Conservation (phyloP, 768 basidiomycete species). For the Myochromella boudieri region DNA sequence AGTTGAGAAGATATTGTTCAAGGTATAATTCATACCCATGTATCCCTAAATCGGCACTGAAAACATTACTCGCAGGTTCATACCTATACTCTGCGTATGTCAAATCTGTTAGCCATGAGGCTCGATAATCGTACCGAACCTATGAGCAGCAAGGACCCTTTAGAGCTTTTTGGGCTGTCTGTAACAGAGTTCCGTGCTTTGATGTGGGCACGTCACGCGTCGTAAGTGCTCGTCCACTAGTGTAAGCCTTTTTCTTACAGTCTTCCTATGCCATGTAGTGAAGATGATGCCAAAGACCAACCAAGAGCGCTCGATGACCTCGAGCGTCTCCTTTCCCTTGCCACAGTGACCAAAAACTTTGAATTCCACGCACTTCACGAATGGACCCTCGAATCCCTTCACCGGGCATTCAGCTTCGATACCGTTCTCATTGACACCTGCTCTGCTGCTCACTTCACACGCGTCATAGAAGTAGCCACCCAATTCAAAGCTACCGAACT, state of each 20-base stretch:
- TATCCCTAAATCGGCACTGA: no score
- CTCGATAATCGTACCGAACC: conserved; percentile 12
- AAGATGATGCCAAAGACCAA: conserved; percentile 42
- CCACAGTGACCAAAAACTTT: conserved; percentile 49
- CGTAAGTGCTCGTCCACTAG: conserved; percentile 36
- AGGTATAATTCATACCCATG: no score
- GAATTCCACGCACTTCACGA: conserved; percentile 42
- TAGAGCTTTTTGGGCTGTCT: conserved; percentile 41
- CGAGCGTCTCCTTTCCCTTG: conserved; percentile 42
- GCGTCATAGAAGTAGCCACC: conserved; percentile 27
- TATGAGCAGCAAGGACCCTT: conserved; percentile 33
- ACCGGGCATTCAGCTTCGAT: conserved; percentile 21
- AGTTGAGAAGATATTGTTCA: conserved; percentile 47
- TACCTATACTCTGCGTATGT: conserved; percentile 21
- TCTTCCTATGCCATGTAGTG: conserved; percentile 33
- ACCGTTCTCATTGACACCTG: conserved; percentile 29
- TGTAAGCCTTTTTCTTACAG: neutral
- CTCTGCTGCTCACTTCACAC: conserved; percentile 32
- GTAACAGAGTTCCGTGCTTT: conserved; percentile 51
- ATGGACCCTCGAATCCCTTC: conserved; percentile 43
- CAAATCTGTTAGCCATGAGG: conserved; percentile 16
- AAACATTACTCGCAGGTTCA: conserved; percentile 20
- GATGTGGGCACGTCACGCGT: conserved; percentile 51
- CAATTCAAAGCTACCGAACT: conserved; percentile 21
- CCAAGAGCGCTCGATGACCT: conserved; percentile 37